Evolutionary conservation across 2,329 filamentous ascomycete genomes (phyloP).

Genomic region (Xylaria sp.): DNA sequence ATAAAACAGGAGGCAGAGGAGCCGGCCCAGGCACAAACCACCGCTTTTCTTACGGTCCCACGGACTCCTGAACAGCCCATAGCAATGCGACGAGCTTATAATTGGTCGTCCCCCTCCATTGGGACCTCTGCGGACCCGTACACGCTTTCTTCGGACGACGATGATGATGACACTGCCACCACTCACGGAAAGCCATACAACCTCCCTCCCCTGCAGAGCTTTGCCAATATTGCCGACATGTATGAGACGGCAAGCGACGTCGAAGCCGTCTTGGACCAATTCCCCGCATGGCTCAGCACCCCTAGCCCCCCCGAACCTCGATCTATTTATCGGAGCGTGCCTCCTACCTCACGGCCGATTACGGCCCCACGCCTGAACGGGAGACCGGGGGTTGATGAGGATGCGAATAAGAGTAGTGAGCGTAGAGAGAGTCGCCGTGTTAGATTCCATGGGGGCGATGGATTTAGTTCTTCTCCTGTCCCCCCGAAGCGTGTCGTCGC

Average conservation of each 20-base stretch:
- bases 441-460: slow-evolving; percentile 1
- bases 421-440: slow-evolving; percentile 2
- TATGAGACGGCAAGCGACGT: slow-evolving; percentile 31
- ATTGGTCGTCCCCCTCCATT: slow-evolving; percentile 8
- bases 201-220: slow-evolving; percentile 3
- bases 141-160: slow-evolving; percentile 42
- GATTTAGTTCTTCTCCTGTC: slow-evolving; percentile 3
- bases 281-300: slow-evolving; percentile 18
- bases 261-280: slow-evolving; percentile 24
- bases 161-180: neutral
- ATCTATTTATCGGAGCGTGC: neutral
- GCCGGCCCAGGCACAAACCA: neutral
- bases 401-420: neutral
- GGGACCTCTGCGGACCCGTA: slow-evolving; percentile 42
- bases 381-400: neutral
- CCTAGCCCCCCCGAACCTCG: neutral
- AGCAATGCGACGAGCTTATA: neutral
- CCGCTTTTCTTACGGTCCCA: neutral
- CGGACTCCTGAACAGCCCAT: slow-evolving; percentile 10
- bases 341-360: neutral
- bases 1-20: neutral
- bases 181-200: neutral
- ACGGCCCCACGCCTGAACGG: neutral
- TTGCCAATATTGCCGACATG: neutral
- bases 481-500: neutral